Evolutionary conservation across 768 basidiomycete genomes (phyloP), one percentile per base, ranked within the genome.

Genomic region (Trametes gibbosa): DNA sequence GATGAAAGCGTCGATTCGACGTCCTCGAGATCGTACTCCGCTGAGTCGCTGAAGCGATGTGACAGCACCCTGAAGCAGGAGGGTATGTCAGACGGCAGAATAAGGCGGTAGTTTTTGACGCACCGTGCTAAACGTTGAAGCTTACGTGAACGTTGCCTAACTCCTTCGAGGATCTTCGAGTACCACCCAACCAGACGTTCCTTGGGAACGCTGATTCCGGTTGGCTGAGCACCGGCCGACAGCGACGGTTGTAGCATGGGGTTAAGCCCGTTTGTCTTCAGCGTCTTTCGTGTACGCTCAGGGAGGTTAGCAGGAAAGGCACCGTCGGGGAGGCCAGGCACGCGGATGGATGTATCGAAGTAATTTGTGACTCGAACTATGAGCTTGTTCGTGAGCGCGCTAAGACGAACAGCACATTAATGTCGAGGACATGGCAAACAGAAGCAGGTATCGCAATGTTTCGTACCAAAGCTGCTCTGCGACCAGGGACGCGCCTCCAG

Each of bases 401-500:
- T 98, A 5, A 21, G 23, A 52, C 29, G 25, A 58, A 42, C 35
- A 32, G 45, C 21, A 19, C 43, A 53, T 42, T 61, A 29, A 46
- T 2, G 16, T 42, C 6, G 39, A 43, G 25, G 19, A 40, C 10
- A 32, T 47, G 53, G 59, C 2, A 16, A 48, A 23, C 9, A 16
- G 7, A 39, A 14, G 13, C 4, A 7, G 23, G 23, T 25, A n/a
- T 51, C 49, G 14, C 29, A 32, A 32, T 32, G 29, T 32, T 51
- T 56, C 87, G 50, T 68, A 96, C 96, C 94, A 96, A 65, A 98
- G 84, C 67, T 97, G 92, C 74, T 98, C 96, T 12, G 95, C 95
- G 10, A 99, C 95, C 4, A 96, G 76, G 52, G 89, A 75, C 19
- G 96, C 94, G 23, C 95, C 97, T 5, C 92, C 92, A 19, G 84